Percentiles rank a stretch among this genome's conserved stretches.
These are phyloP conservation scores for Debaryomyces sp. DNA, from an alignment of 1,139 yeast species.

Conservation along the genomic window DNA sequence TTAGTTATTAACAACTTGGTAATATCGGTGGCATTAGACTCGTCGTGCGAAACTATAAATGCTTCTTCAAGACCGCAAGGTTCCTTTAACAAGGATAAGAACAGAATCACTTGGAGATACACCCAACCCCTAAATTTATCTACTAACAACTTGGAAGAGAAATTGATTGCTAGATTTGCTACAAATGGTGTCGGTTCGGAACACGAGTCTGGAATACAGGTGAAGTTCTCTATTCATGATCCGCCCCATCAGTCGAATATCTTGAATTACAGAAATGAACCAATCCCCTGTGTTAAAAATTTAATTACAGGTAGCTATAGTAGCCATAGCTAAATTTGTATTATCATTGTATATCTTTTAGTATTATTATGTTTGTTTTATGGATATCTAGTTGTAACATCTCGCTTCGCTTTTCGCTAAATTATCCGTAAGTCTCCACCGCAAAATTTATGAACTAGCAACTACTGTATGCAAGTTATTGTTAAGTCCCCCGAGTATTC, in stretches of 20 bases:
- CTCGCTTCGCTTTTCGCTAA: background rate
- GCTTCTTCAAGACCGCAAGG: conserved; percentile 93
- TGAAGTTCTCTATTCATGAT: conserved; percentile 53
- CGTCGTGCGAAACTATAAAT: conserved; percentile 51
- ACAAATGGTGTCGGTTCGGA: conserved; percentile 65
- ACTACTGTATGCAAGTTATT: background rate
- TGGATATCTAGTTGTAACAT: background rate
- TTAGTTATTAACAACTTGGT: conserved; percentile 61
- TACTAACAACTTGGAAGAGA: conserved; percentile 45
- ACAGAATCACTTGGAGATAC: conserved; percentile 84
- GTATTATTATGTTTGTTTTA: background rate
- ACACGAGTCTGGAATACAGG: conserved; percentile 69
- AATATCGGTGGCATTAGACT: conserved; percentile 63
- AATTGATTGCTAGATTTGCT: conserved; percentile 70
- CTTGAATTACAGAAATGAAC: conserved; percentile 19
- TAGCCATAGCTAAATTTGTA: conserved; percentile 23
- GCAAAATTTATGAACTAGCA: background rate
- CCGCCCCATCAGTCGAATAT: conserved; percentile 27
- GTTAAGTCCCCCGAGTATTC: background rate
- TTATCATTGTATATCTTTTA: background rate
- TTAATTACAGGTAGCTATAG: conserved; percentile 41
- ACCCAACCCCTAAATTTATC: conserved; percentile 49
- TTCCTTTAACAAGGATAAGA: conserved; percentile 79
- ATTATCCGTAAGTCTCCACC: background rate
- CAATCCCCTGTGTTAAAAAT: conserved; percentile 35